A percentile compares a stretch with the other conserved stretches of the same genome.
phyloP scores from a whole-genome alignment of 1,139 yeast genomes.

The Debaryomyces singareniensis region DNA sequence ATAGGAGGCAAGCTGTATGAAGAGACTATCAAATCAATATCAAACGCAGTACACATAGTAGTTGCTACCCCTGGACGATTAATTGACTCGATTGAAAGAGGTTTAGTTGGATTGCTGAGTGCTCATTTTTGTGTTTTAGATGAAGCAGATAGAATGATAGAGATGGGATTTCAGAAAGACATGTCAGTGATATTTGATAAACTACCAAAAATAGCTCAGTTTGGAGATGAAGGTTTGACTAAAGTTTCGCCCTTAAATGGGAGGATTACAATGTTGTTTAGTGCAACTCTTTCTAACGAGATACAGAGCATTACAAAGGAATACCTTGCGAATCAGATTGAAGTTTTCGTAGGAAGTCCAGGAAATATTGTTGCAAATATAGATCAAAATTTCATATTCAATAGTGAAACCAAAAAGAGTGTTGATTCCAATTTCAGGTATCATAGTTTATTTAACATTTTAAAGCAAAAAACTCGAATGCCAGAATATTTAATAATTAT shows the following conservation, averaged over 20 bases:
- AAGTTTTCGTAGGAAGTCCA: constrained; percentile 59
- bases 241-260: constrained; percentile 22
- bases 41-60: constrained; percentile 69
- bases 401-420: constrained; percentile 9
- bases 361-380: constrained; percentile 63
- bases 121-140: constrained; percentile 74
- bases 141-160: constrained; percentile 94
- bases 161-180: constrained; percentile 87
- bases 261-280: constrained; percentile 71
- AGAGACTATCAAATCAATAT: constrained; percentile 56
- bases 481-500: constrained; percentile 54
- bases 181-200: constrained; percentile 51
- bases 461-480: constrained; percentile 14
- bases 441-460: constrained; percentile 17
- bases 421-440: constrained; percentile 19
- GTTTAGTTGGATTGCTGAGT: constrained; percentile 51
- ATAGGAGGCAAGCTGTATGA: constrained; percentile 91
- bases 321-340: constrained; percentile 58
- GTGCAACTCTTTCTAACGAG: constrained; percentile 83
- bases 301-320: constrained; percentile 61
- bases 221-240: constrained; percentile 15
- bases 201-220: constrained; percentile 29
- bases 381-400: constrained; percentile 56
- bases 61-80: constrained; percentile 94
- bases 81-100: constrained; percentile 70